Conservation (phyloP, 495 filamentous ascomycete genomes). For the Glutinoglossum americanum region DNA sequence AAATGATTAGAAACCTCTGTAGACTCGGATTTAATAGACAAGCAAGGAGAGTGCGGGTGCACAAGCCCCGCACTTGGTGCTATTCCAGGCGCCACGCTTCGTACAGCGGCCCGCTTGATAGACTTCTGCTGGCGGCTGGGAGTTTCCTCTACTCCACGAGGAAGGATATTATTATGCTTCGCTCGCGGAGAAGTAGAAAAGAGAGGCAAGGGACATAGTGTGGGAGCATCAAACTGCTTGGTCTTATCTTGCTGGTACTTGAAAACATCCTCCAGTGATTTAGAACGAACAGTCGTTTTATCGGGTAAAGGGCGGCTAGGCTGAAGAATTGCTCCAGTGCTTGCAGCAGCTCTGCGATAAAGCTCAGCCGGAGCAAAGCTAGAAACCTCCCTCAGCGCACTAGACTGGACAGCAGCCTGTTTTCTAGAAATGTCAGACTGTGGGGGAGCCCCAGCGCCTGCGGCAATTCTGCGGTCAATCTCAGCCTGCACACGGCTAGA, state of each 20-base stretch:
- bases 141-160: background rate
- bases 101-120: background rate
- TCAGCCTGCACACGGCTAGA: background rate
- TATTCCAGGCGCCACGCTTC: background rate
- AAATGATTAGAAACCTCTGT: background rate
- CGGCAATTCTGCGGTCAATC: background rate
- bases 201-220: background rate
- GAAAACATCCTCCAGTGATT: background rate
- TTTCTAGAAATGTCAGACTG: background rate
- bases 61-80: background rate
- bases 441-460: background rate
- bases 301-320: background rate
- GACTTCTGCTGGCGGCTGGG: background rate
- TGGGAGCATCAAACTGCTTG: background rate
- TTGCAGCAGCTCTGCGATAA: background rate
- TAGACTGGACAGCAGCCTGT: background rate
- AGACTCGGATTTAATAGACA: background rate
- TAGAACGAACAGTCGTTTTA: background rate
- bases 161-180: background rate
- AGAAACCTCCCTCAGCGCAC: background rate
- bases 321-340: background rate
- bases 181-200: background rate
- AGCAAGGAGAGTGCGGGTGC: background rate
- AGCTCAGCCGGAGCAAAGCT: background rate
- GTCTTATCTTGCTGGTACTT: background rate